phyloP scores from a whole-genome alignment of 176 grass and related monocot species.

The Alloteropsis semialata region DNA sequence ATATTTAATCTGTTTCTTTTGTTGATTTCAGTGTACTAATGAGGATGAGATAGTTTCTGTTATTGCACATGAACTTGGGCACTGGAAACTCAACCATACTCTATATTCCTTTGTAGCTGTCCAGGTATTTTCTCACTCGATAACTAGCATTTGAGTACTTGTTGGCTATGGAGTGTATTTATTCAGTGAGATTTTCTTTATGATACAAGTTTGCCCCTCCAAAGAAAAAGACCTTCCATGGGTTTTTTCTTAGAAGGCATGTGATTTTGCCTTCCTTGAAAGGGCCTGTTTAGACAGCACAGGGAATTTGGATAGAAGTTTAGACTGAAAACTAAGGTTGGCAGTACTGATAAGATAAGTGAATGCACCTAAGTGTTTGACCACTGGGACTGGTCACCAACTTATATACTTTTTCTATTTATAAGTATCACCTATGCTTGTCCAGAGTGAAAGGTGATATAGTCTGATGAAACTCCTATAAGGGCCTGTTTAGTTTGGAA shows the following conservation, averaged over 20 bases:
- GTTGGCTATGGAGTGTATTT: background rate
- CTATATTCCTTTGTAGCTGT: constrained; percentile 89
- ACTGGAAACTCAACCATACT: constrained; percentile 98
- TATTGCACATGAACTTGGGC: constrained; percentile 98
- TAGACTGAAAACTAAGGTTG: background rate
- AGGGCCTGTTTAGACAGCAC: background rate
- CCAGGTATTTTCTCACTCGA: constrained; percentile 62
- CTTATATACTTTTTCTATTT: background rate
- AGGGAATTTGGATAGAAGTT: background rate
- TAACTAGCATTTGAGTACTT: constrained; percentile 27
- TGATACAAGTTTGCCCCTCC: background rate
- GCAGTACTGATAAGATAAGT: background rate
- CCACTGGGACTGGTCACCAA: background rate
- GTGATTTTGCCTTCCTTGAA: background rate
- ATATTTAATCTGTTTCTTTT: background rate
- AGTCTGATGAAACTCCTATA: no score
- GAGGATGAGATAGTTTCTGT: constrained; percentile 98
- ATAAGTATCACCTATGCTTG: constrained; percentile 3
- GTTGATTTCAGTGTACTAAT: constrained; percentile 70
- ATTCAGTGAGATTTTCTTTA: constrained; percentile 10
- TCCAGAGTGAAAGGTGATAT: background rate
- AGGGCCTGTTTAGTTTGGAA: no score
- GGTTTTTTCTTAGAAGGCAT: background rate
- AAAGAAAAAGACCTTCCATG: background rate
- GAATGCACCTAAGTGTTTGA: background rate